phyloP scores from a whole-genome alignment of 2,329 filamentous ascomycete genomes.

The Aspergillus fijiensis region DNA sequence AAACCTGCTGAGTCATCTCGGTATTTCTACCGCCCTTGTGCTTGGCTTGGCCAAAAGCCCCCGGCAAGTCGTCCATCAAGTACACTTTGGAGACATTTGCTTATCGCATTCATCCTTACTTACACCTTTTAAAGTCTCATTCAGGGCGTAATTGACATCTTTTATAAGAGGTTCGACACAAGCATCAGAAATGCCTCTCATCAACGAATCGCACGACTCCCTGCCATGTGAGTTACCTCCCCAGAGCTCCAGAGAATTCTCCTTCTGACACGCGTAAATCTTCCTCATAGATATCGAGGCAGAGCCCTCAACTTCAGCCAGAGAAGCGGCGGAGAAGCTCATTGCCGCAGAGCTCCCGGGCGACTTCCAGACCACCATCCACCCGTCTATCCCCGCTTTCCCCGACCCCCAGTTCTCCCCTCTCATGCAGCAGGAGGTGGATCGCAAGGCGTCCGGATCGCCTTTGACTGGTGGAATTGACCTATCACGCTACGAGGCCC shows the following conservation, averaged over 20 bases:
- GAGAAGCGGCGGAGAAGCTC: conserved; percentile 66
- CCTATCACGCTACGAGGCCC: conserved; percentile 77
- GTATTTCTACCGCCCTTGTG: background rate
- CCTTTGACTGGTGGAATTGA: conserved; percentile 67
- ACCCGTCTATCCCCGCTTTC: conserved; percentile 59
- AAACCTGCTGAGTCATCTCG: background rate
- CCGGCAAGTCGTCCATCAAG: background rate
- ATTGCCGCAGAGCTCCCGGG: conserved; percentile 65
- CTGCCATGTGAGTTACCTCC: conserved; percentile 69
- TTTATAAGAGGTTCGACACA: background rate
- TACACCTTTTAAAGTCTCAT: background rate
- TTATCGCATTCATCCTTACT: background rate
- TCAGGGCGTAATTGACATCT: background rate
- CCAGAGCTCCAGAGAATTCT: conserved; percentile 1
- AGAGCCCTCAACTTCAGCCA: conserved; percentile 61
- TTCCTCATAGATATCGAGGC: conserved; percentile 71
- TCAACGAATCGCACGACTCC: conserved; percentile 71
- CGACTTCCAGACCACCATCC: conserved; percentile 50
- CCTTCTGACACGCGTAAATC: conserved; percentile 13
- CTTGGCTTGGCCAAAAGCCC: conserved; percentile 3
- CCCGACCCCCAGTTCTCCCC: conserved; percentile 61
- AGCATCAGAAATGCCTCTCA: conserved; percentile 59
- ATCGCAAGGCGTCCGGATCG: conserved; percentile 62
- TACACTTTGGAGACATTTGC: background rate
- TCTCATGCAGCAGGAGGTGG: conserved; percentile 66